Base-by-base conservation (phyloP, 1,284 basidiomycete genomes). In the Trichosporon sp. region DNA sequence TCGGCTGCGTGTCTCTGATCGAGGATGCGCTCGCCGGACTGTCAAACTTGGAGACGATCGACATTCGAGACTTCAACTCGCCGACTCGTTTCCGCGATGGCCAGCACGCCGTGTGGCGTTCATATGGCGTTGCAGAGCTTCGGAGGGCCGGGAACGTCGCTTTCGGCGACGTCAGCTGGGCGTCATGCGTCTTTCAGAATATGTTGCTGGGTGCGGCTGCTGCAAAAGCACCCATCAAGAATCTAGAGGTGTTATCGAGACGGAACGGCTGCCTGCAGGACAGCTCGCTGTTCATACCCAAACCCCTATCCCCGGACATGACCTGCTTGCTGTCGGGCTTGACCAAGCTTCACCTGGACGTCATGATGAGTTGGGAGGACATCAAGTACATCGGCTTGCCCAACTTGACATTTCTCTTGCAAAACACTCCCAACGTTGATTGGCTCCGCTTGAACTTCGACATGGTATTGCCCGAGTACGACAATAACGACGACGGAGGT, bases 51-150 rank as follows among this genome's bases (percentile, higher is more conserved):
- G 25, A 54, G 6, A 58, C 84, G 61, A 84, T 86, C 19, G 85
- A 85, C 70, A 83, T 82, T 44, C 85, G 80, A 65, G 74, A 81
- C 62, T 78, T 80, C 37, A 84, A 76, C 19, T 62, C 58, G 4
- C 0, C 1, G 4, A 63, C 66, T 3, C 60, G 66, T 6, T 65
- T 29, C 56, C 66, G 66, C 16, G 66, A 67, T 27, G 63, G 61
- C 7, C 29, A 16, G 13, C 5, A 8, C 25, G 54, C 60, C 6
- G 11, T 16, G 16, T 67, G 63, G 61, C 10, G 21, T 5, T 54
- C 58, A 2, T 58, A 49, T n/a, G 66, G 66, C 16, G 31, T 49
- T 5, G 40, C 36, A 1, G 14, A 13, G 5, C 27, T 37, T n/a
- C 29, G n/a, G 11, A 2, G 27, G 3, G 27, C 34, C 31, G 7